Percentiles rank a stretch among this genome's conserved stretches.
Evolutionary conservation across 2,329 filamentous ascomycete species (phyloP).

Genomic region (Zasmidium cellare): DNA sequence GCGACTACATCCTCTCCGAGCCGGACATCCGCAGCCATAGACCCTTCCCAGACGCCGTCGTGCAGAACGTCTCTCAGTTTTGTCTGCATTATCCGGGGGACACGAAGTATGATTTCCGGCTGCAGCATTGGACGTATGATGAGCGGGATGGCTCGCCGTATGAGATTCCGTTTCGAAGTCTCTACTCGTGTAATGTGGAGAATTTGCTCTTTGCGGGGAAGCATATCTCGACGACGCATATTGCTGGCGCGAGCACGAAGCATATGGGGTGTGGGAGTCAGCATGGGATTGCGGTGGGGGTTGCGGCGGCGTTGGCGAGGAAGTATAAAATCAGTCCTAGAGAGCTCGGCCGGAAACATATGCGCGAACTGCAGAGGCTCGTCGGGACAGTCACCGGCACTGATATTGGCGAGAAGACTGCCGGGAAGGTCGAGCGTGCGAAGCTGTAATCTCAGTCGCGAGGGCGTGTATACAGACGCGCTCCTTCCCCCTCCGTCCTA

Average conservation of each 20-base stretch:
- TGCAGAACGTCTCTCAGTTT: background rate
- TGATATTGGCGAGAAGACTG: no score
- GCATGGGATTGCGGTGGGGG: constrained; percentile 1
- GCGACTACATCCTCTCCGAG: constrained; percentile 1
- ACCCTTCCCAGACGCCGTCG: background rate
- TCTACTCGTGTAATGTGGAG: background rate
- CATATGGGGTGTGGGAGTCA: background rate
- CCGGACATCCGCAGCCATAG: background rate
- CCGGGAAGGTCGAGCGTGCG: no score
- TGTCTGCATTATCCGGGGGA: background rate
- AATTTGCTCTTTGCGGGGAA: background rate
- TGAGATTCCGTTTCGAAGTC: background rate
- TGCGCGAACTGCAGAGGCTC: no score
- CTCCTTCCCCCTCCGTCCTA: no score
- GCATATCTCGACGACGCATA: background rate
- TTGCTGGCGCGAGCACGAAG: background rate
- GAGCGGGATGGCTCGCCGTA: background rate
- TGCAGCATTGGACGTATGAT: background rate
- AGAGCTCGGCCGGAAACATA: no score
- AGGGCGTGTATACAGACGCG: no score
- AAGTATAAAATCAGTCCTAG: no score
- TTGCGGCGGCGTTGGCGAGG: no score
- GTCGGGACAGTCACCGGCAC: no score
- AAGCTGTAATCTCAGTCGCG: no score
- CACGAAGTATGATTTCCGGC: background rate